Percentiles rank a stretch among this genome's conserved stretches.
These are phyloP conservation scores for Tetracladium maxilliforme DNA, from an alignment of 2,329 filamentous ascomycete genomes.

Conservation along the genomic window DNA sequence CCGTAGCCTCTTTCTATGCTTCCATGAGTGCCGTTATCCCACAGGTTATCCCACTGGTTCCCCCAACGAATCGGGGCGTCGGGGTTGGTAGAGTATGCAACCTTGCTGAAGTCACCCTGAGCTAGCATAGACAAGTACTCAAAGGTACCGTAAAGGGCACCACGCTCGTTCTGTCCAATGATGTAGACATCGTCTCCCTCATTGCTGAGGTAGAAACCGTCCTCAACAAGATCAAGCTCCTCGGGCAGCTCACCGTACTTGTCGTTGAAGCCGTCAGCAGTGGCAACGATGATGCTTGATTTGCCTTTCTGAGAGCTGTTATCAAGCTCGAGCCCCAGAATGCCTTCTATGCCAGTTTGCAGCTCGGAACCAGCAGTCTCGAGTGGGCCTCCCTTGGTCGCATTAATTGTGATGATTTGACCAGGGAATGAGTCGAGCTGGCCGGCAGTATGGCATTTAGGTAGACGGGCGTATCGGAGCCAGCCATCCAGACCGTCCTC, in stretches of 20 bases:
- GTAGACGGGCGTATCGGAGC: slow-evolving; percentile 46
- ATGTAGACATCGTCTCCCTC: slow-evolving; percentile 34
- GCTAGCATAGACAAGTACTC: slow-evolving; percentile 52
- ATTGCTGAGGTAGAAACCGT: slow-evolving; percentile 47
- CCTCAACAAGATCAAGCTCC: slow-evolving; percentile 27
- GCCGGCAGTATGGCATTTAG: too few species aligned
- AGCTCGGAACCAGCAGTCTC: slow-evolving; percentile 44
- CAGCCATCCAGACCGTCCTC: slow-evolving; percentile 48
- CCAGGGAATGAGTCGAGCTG: slow-evolving; percentile 26
- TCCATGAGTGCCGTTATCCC: too few species aligned
- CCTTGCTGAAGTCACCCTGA: slow-evolving; percentile 35
- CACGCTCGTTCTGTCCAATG: slow-evolving; percentile 49
- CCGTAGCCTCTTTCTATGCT: slow-evolving; percentile 56
- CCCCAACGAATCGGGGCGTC: slow-evolving; percentile 51
- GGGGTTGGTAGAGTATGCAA: slow-evolving; percentile 35
- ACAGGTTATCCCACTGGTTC: slow-evolving; percentile 62
- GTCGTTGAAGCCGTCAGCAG: slow-evolving; percentile 23
- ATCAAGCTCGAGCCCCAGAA: slow-evolving; percentile 33
- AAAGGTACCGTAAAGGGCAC: slow-evolving; percentile 54
- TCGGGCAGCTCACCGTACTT: slow-evolving; percentile 16
- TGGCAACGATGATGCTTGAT: slow-evolving; percentile 30
- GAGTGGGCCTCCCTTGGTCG: slow-evolving; percentile 36
- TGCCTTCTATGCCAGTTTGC: slow-evolving; percentile 36
- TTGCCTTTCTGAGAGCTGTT: slow-evolving; percentile 14
- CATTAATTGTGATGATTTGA: slow-evolving; percentile 36